A percentile compares a stretch with the other conserved stretches of the same genome.
phyloP scores from a whole-genome alignment of 1,284 basidiomycete species.

The Cryptococcus jaspeensis region DNA sequence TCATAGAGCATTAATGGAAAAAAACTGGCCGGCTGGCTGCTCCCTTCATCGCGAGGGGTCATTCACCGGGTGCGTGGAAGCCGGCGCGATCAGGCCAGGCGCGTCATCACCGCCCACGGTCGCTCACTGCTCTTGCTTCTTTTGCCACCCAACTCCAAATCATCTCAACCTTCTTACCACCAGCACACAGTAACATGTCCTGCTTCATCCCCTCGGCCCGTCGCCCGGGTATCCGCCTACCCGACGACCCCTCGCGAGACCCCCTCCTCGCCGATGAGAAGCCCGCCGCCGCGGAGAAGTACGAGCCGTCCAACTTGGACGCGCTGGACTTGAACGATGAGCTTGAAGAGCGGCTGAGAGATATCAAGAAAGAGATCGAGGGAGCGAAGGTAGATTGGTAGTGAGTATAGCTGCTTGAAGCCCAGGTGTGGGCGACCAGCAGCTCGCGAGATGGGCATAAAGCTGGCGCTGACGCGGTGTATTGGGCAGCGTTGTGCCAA shows the following conservation, averaged over 20 bases:
- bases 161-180: not conserved
- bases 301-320: not conserved
- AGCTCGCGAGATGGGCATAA: not conserved
- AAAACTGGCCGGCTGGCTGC: not conserved
- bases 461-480: slow-evolving; percentile 1
- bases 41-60: not conserved
- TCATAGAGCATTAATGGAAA: not conserved
- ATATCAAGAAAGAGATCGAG: slow-evolving; percentile 66
- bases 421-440: not conserved
- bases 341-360: slow-evolving; percentile 58
- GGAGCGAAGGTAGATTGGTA: slow-evolving; percentile 80
- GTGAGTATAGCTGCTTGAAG: slow-evolving; percentile 59
- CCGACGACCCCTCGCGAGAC: not conserved
- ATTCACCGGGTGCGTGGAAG: no score
- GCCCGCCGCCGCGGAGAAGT: not conserved
- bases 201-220: not conserved
- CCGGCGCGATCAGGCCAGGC: no score
- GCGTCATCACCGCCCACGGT: no score
- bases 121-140: not conserved
- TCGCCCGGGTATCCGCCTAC: not conserved
- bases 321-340: slow-evolving; percentile 27
- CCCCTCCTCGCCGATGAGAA: not conserved
- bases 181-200: not conserved
- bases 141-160: not conserved
- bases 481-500: slow-evolving; percentile 63